Base-by-base conservation (phyloP, 2,329 filamentous ascomycete species). In the Colletotrichum orchidophilum region DNA sequence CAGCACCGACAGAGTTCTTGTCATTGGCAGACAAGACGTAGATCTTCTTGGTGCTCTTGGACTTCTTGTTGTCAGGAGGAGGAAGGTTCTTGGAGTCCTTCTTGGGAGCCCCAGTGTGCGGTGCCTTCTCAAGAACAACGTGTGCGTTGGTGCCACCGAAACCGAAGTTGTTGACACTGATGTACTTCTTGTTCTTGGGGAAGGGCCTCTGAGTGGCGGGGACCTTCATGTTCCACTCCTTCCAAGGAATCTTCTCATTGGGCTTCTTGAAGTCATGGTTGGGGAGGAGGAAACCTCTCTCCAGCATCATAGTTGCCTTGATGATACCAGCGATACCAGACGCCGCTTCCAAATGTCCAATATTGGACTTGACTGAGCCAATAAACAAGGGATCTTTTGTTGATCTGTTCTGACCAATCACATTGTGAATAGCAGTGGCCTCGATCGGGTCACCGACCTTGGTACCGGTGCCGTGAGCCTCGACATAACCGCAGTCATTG, bases 381-480 rank as follows among this genome's bases (percentile, higher is more conserved):
- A 87, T 81, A 60, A 81, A 85, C 9, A 86, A 74, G 5, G 83
- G 84, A 53, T 72, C 63, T 50, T 69, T 73, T 3, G 63, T 33
- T 2, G 71, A 68, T n/a, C 69, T 68, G 55, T 69, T 70, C 24
- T 77, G 68, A 5, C 81, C 80, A 31, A 87, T 83, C 0, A 86
- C 82, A 9, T 81, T 80, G 49, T 82, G 77, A 39, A 89, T 83
- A 3, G 85, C 87, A 12, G 77, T 80, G 1, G 85, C 85, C 72
- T 90, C 88, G n/a, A 86, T 83, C 0, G 87, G 87, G 72, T 90
- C 88, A 6, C 88, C 88, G 3, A 84, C 84, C 46, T 81, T 81
- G 33, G 88, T 90, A 8, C 87, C 87, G 0, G 88, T 89, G 21
- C 87, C 87, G 75, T 90, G 88, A 3, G 85, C 85, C 74, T 90